Conservation (phyloP, 2,329 filamentous ascomycete species). For the Fusarium odoratissimum region DNA sequence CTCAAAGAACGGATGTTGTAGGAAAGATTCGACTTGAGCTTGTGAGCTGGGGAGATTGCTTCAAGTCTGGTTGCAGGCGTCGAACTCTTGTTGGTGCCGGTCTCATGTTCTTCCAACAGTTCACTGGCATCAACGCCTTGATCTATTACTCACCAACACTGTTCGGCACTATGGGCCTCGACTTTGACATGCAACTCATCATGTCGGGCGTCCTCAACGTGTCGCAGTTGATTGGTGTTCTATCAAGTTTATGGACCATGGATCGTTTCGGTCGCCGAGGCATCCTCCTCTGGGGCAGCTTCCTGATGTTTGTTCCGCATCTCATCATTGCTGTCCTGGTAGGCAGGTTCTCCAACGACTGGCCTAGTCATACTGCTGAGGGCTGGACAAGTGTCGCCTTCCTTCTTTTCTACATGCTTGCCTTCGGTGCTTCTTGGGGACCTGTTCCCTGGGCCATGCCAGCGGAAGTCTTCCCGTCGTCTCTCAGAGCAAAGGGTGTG, state of each 20-base stretch:
- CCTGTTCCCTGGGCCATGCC: conserved; percentile 62
- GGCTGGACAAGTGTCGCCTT: conserved; percentile 48
- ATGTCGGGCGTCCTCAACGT: conserved; percentile 50
- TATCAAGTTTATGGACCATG: conserved; percentile 58
- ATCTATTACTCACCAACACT: conserved; percentile 70
- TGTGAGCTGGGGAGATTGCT: conserved; percentile 61
- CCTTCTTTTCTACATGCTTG: conserved; percentile 65
- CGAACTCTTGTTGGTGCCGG: conserved; percentile 59
- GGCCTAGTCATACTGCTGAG: conserved; percentile 40
- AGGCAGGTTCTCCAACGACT: conserved; percentile 39
- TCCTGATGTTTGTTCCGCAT: conserved; percentile 45
- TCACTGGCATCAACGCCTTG: conserved; percentile 54
- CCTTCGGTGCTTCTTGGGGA: conserved; percentile 70
- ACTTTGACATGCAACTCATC: conserved; percentile 47
- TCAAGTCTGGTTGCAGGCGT: conserved; percentile 61
- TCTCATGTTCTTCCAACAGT: conserved; percentile 68
- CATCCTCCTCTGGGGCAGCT: conserved; percentile 43
- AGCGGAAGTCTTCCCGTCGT: conserved; percentile 71
- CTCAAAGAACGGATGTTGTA: conserved; percentile 47
- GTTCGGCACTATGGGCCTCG: conserved; percentile 65
- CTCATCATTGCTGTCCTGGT: conserved; percentile 45
- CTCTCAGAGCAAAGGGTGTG: conserved; percentile 71
- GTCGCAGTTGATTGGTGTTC: conserved; percentile 51
- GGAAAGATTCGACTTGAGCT: conserved; percentile 59
- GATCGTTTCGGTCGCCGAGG: conserved; percentile 44